These are phyloP conservation scores for Eucalyptus pumila DNA, from an alignment of 345 rosid species.

Conservation along the genomic window DNA sequence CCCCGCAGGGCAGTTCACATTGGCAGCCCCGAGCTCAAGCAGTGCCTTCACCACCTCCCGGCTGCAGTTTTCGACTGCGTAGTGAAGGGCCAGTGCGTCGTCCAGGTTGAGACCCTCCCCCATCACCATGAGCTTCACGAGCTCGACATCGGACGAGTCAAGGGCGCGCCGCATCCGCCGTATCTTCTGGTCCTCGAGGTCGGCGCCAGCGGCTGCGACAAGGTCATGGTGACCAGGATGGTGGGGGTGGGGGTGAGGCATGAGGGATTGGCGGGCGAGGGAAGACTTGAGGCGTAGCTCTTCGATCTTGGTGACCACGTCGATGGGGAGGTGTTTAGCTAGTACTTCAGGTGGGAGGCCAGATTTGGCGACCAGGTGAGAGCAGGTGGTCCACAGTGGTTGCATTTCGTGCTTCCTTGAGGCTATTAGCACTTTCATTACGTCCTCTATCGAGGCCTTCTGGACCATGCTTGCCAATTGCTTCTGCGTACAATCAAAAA, in stretches of 20 bases:
- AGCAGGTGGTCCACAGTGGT: slow-evolving; percentile 93
- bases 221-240: slow-evolving; percentile 38
- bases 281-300: slow-evolving; percentile 87
- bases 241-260: slow-evolving; percentile 24
- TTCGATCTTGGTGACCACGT: slow-evolving; percentile 85
- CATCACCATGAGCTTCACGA: slow-evolving; percentile 99
- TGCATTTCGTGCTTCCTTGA: slow-evolving; percentile 98
- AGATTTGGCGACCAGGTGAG: slow-evolving; percentile 93
- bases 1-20: slow-evolving; percentile 91
- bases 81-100: slow-evolving; percentile 87
- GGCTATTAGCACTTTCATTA: slow-evolving; percentile 91
- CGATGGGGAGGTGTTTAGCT: slow-evolving; percentile 83
- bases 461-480: slow-evolving; percentile 94
- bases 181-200: slow-evolving; percentile 90
- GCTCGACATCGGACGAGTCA: slow-evolving; percentile 91
- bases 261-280: slow-evolving; percentile 40
- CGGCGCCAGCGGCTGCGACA: slow-evolving; percentile 32
- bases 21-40: slow-evolving; percentile 97
- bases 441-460: slow-evolving; percentile 96
- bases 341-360: slow-evolving; percentile 91
- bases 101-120: slow-evolving; percentile 98
- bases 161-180: slow-evolving; percentile 89
- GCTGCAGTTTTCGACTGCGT: slow-evolving; percentile 94
- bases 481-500: slow-evolving; percentile 32
- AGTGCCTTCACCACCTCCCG: slow-evolving; percentile 96